Base-by-base conservation (phyloP, 2,329 filamentous ascomycete genomes). In the Penicillium sp. region DNA sequence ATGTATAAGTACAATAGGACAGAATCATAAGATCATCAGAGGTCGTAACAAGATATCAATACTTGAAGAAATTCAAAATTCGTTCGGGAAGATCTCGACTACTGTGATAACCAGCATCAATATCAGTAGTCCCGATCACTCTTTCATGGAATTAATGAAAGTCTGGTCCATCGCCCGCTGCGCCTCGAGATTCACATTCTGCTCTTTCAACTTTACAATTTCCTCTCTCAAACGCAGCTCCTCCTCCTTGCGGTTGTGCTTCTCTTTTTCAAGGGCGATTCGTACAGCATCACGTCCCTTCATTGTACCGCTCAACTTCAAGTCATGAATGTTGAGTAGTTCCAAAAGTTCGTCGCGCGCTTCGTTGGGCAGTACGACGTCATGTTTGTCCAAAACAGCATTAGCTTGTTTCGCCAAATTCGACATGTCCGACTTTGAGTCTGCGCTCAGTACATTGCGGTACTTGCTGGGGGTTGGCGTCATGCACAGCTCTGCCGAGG, bases 231-330 rank as follows among this genome's bases (percentile, higher is more conserved):
- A 11, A 7, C 35, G 16, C 10, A 38, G 10, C 2, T 22, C 18
- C 5, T 38, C 35, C 9, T 92, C 86, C 57, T 85, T 85, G 4
- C 78, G 76, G 63, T 82, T 84, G 30, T 89, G 64, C 4, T 14
- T 40, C 20, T 24, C 38, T 4, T n/a, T 41, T 3, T 24, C n/a
- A 10, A 24, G 22, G 10, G 79, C 81, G 8, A 81, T 68, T n/a
- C 88, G 74, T 3, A 81, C 79, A 6, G 86, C 80, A 53, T 92
- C 87, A 2, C 88, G 76, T 0, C 87, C 86, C 55, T 80, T 80
- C 35, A 77, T 76, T 18, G 88, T 76, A 0, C 88, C 88, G 61
- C 80, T 81, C 0, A 79, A 77, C 46, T 77, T 79, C 46, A 84
- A 70, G 14, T 82, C 80, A 57, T 88, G 78, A 40, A 72, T 79